Base-by-base conservation (phyloP, 768 basidiomycete species). In the Termitomyces sp. region DNA sequence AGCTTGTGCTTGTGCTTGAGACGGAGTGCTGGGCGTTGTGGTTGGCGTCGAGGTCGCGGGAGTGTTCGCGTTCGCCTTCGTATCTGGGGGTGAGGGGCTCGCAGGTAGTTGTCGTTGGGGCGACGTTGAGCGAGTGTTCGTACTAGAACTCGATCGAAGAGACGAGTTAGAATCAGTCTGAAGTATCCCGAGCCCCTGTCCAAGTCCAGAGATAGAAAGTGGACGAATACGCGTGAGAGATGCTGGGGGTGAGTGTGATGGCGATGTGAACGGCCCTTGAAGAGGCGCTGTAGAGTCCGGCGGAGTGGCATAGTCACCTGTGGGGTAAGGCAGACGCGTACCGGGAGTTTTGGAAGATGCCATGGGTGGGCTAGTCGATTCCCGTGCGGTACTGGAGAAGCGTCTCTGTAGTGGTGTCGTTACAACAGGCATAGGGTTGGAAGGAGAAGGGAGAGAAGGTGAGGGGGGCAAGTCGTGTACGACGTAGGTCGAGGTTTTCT, bases 281-380 rank as follows among this genome's bases (percentile, higher is more conserved):
- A 63, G 66, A 60, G 65, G 66, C 44, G 60, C 57, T 12, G 69
- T 67, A 1, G 79, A 69, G 38, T 85, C 81, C 0, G 84, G 74
- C 0, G 88, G 88, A 10, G 85, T 84, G 5, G 89, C 77, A 60
- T 94, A 93, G 64, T 94, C 92, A 4, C 91, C 92, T 3, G 86
- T 86, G 18, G 91, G 91, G 63, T 93, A 93, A 26, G 91, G 90
- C 16, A 92, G 75, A 38, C 89, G 82, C 36, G 83, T 86, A 18
- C 72, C 78, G 33, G 71, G 76, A 16, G 75, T 70, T n/a, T 76
- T 77, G 0, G 75, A 35, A 18, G 56, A 81, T 0, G 80, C 77
- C 49, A 83, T 79, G 18, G 82, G 86, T 13, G 84, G 87, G 62
- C 84, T 86, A 5, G 85, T 87, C 7, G 85, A 82, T 56, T 87